These are phyloP conservation scores for Amesomyces nigricolor DNA, from an alignment of 2,329 filamentous ascomycete genomes.

Conservation along the genomic window DNA sequence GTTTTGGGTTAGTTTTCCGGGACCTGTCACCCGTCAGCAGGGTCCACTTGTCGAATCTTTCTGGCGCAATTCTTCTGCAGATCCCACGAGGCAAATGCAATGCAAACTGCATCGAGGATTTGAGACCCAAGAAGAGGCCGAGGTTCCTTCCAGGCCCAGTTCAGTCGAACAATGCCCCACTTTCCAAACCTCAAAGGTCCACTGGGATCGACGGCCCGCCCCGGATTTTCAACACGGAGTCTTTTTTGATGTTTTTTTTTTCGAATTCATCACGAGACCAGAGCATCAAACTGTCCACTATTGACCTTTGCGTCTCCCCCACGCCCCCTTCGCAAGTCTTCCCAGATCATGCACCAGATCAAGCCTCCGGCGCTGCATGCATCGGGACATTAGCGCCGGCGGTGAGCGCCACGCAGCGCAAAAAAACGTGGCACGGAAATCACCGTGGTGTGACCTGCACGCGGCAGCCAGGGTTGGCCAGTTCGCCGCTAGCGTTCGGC, in stretches of 20 bases:
- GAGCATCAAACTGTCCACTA: no score
- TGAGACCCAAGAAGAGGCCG: not conserved
- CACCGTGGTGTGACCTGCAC: constrained; percentile 3
- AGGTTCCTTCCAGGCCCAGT: no score
- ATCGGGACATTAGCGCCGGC: not conserved
- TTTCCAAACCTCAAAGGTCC: not conserved
- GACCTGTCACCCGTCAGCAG: not conserved
- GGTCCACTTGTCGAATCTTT: not conserved
- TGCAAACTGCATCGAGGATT: not conserved
- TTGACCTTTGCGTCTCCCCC: no score
- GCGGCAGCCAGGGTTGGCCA: not conserved
- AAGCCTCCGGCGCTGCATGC: not conserved
- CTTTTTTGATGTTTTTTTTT: no score
- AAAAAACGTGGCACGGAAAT: constrained; percentile 15
- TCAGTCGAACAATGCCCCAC: no score
- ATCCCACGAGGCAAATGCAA: not conserved
- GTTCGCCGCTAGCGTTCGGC: constrained; percentile 7
- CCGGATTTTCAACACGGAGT: not conserved
- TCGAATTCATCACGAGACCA: no score
- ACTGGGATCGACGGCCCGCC: constrained; percentile 13
- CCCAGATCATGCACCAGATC: not conserved
- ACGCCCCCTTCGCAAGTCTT: not conserved
- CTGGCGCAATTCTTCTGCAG: not conserved
- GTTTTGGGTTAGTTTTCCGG: constrained; percentile 16
- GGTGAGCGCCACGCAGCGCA: constrained; percentile 15